These are phyloP conservation scores for Zymoseptoria crescenta DNA, from an alignment of 2,329 filamentous ascomycete genomes.

Conservation along the genomic window DNA sequence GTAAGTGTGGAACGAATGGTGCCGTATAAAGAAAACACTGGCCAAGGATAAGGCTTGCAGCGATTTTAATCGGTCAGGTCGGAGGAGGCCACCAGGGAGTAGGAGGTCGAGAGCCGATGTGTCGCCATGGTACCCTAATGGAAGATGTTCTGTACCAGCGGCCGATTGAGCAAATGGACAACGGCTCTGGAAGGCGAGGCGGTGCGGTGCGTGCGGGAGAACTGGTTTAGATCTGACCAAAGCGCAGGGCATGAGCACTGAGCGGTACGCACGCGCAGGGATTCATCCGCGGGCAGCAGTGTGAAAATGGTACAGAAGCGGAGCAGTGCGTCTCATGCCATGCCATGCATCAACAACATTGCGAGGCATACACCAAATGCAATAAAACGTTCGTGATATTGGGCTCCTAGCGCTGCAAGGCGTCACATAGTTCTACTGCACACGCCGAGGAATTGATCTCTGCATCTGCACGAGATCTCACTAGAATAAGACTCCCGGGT, in stretches of 20 bases:
- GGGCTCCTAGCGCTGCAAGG: not conserved
- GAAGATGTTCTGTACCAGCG: not conserved
- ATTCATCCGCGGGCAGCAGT: not conserved
- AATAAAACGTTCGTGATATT: not conserved
- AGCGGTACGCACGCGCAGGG: not conserved
- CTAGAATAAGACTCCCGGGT: not conserved
- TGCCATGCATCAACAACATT: not conserved
- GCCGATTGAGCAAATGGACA: not conserved
- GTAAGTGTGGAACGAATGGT: not conserved
- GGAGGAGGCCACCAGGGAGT: not conserved
- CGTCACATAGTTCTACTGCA: not conserved
- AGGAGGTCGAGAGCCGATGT: not conserved
- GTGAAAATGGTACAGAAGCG: too few relatives aligned
- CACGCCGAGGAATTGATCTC: not conserved
- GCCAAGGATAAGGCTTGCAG: not conserved
- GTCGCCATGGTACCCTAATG: not conserved
- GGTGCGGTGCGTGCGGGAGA: not conserved
- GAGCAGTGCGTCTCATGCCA: not conserved
- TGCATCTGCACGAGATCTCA: not conserved
- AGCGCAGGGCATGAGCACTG: not conserved
- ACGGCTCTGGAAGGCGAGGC: not conserved
- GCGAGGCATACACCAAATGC: not conserved
- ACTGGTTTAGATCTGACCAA: too few relatives aligned
- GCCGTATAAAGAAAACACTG: not conserved
- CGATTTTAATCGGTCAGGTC: not conserved